Base-by-base conservation (phyloP, 2,329 filamentous ascomycete species). In the Paradendryphiella salina region DNA sequence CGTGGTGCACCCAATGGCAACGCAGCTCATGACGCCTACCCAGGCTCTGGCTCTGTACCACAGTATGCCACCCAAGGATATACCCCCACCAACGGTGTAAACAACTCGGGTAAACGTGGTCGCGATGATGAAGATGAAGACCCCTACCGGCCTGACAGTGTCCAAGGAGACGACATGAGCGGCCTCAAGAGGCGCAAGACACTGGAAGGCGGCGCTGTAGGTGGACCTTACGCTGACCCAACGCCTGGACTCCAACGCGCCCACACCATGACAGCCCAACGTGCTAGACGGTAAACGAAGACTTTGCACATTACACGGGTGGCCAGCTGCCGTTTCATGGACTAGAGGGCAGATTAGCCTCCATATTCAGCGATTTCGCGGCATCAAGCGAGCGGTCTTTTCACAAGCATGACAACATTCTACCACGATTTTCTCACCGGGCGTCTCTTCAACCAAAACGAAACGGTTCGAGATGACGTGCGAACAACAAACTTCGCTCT, bases 121-220 rank as follows among this genome's bases (percentile, higher is more conserved):
- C 82, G 85, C 53, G 85, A 86, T 17, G 85, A 86, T 43, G 84
- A 87, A 23, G 74, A 76, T 50, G 80, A 85, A 55, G 86, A 90
- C 26, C 82, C 85, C 15, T 84, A 87, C 50, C 85, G 88, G 10
- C 82, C 86, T 17, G 80, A 83, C 32, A 78, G 76, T 52, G 74
- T 77, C 20, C 74, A 74, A 29, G 78, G 77, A 29, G 82, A 82
- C 36, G 83, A 86, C 36, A 76, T 85, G 56, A 82, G 88, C 38
- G 79, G 81, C 17, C 73, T 87, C 52, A 95, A 95, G 77, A 85
- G 90, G 61, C 85, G 89, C 57, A 93, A 92, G 79, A 92, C 88
- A 0, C 79, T 88, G 60, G 75, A 81, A 34, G 78, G 79, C 29
- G 66, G 70, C 29, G 67, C 70, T 23, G 69, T 71, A n/a, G 70